These are phyloP conservation scores for Exophiala viscosa DNA, from an alignment of 2,329 filamentous ascomycete genomes.

Conservation along the genomic window DNA sequence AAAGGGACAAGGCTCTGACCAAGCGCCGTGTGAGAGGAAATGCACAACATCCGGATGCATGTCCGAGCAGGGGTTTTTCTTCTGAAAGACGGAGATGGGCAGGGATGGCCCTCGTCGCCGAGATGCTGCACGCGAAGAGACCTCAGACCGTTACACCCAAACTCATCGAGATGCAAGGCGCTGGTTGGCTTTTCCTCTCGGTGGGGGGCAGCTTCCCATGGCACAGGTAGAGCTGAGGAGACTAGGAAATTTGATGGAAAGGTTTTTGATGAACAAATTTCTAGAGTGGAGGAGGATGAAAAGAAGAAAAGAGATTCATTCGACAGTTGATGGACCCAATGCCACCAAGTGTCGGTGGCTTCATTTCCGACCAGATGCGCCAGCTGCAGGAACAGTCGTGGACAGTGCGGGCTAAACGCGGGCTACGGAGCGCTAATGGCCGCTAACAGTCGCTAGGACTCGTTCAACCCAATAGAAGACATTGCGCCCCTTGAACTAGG, in stretches of 20 bases:
- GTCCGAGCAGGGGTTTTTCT: no score
- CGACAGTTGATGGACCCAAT: neutral
- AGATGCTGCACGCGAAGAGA: no score
- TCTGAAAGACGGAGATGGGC: no score
- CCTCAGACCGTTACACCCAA: no score
- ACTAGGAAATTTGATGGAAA: conserved; percentile 1
- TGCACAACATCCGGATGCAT: no score
- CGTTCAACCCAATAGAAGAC: neutral
- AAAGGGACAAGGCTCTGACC: no score
- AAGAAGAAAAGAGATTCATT: conserved; percentile 6
- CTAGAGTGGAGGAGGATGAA: conserved; percentile 3
- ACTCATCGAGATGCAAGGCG: no score
- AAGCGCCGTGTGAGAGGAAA: no score
- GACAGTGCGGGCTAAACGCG: neutral
- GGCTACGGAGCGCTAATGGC: neutral
- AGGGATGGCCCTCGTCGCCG: no score
- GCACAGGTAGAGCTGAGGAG: neutral
- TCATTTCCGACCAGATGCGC: conserved; percentile 19
- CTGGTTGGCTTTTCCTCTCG: no score
- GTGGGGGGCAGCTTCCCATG: no score
- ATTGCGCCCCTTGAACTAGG: neutral
- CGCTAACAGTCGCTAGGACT: neutral
- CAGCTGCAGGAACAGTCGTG: conserved; percentile 18
- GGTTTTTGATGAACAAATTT: conserved; percentile 19
- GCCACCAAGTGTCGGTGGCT: conserved; percentile 2